Evolutionary conservation across 1,139 yeast genomes (phyloP).

Genomic region (Suhomyces coccinellae): DNA sequence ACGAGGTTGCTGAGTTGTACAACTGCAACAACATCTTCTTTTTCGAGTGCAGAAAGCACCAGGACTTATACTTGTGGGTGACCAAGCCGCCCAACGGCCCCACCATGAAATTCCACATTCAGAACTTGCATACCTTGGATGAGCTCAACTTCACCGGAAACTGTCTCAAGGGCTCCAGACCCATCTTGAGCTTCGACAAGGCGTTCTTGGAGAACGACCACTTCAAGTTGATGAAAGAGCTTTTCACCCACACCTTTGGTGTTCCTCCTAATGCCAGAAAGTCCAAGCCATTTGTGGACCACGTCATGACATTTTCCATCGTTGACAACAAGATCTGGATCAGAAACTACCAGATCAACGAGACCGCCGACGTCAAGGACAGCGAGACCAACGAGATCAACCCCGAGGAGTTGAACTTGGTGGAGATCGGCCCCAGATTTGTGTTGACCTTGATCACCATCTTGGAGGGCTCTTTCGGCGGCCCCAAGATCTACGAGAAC

Average conservation of each 20-base stretch:
- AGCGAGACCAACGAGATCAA: constrained; percentile 41
- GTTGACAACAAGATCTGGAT: constrained; percentile 96
- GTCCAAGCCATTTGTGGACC: constrained; percentile 92
- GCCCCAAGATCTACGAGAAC: constrained; percentile 96
- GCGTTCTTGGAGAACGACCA: constrained; percentile 64
- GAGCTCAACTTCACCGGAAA: constrained; percentile 96
- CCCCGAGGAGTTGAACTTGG: constrained; percentile 63
- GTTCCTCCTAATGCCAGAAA: constrained; percentile 97
- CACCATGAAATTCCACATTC: constrained; percentile 88
- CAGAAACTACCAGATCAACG: constrained; percentile 90
- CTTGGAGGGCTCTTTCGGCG: constrained; percentile 96
- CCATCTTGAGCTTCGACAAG: constrained; percentile 86
- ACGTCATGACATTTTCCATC: constrained; percentile 87
- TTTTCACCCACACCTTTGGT: constrained; percentile 85
- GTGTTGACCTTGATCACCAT: constrained; percentile 91
- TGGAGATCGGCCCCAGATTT: constrained; percentile 96
- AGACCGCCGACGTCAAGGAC: constrained; percentile 57
- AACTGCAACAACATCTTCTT: constrained; percentile 94
- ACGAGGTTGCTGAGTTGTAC: constrained; percentile 94
- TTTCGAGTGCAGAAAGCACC: constrained; percentile 96
- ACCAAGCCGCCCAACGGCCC: constrained; percentile 99
- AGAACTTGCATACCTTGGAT: constrained; percentile 93
- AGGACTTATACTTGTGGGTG: constrained; percentile 91
- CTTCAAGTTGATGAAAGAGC: constrained; percentile 74
- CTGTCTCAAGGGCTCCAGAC: constrained; percentile 94